These are phyloP conservation scores for Penicillium robsamsonii DNA, from an alignment of 495 filamentous ascomycete genomes.

Conservation along the genomic window DNA sequence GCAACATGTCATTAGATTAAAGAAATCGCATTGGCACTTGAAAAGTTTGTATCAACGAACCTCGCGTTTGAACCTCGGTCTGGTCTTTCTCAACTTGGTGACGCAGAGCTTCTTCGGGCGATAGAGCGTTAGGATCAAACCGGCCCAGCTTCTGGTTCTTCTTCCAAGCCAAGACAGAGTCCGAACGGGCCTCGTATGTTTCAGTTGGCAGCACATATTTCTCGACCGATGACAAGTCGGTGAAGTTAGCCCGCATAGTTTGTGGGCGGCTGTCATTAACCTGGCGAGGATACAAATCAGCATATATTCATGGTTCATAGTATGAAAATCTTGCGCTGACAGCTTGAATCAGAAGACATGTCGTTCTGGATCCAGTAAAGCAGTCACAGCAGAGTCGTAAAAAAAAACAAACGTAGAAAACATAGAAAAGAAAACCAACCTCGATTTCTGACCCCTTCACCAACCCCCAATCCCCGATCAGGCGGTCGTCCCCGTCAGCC, in stretches of 20 bases:
- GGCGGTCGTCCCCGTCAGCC: slow-evolving; percentile 36
- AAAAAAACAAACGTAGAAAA: slow-evolving; percentile 8
- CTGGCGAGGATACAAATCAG: slow-evolving; percentile 42
- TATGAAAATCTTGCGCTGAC: background rate
- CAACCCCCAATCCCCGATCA: slow-evolving; percentile 41
- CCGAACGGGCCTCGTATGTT: slow-evolving; percentile 77
- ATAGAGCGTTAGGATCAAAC: slow-evolving; percentile 83
- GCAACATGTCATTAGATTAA: background rate
- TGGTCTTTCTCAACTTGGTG: slow-evolving; percentile 65
- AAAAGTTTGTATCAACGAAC: slow-evolving; percentile 43
- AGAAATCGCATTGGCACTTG: background rate
- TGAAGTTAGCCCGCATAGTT: slow-evolving; percentile 68
- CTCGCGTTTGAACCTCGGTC: slow-evolving; percentile 56
- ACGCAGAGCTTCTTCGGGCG: slow-evolving; percentile 54
- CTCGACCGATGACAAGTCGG: slow-evolving; percentile 71
- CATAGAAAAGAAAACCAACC: slow-evolving; percentile 26
- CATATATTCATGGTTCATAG: background rate
- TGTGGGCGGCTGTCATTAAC: slow-evolving; percentile 76
- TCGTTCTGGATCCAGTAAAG: background rate
- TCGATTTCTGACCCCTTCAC: slow-evolving; percentile 45
- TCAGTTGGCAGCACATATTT: slow-evolving; percentile 82
- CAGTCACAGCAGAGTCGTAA: background rate
- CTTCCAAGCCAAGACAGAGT: slow-evolving; percentile 93
- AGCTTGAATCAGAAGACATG: background rate
- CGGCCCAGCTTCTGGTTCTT: slow-evolving; percentile 86